phyloP scores from a whole-genome alignment of 371 early-diverging fungal species.

The Syncephalis plumigaleata region DNA sequence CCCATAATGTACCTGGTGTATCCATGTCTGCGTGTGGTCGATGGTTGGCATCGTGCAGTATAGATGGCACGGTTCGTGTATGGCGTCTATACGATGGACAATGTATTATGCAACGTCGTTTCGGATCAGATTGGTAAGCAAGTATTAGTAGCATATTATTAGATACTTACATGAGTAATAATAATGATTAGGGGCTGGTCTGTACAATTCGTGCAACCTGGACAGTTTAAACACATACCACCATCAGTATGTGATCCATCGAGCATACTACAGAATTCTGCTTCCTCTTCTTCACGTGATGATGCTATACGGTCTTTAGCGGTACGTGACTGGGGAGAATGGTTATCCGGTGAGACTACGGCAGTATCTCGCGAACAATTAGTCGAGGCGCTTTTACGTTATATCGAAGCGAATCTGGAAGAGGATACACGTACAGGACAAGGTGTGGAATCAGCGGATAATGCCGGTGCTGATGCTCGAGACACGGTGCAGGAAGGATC shows the following conservation, averaged over 20 bases:
- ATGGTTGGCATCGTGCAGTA: conserved; percentile 33
- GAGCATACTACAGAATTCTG: background rate
- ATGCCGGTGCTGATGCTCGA: no score
- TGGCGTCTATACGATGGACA: conserved; percentile 22
- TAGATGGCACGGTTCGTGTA: conserved; percentile 25
- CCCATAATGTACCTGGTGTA: conserved; percentile 40
- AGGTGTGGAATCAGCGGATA: no score
- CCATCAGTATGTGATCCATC: background rate
- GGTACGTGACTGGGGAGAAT: no score
- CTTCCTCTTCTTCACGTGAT: no score
- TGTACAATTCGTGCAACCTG: conserved; percentile 1
- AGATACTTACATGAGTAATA: no score
- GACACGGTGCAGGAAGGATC: no score
- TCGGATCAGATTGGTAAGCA: conserved; percentile 2
- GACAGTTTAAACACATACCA: background rate
- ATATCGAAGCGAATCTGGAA: no score
- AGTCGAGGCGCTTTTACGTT: no score
- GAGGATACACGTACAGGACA: no score
- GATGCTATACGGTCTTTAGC: no score
- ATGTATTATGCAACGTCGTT: conserved; percentile 3
- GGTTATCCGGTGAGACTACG: no score
- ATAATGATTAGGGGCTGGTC: conserved; percentile 7
- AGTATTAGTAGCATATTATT: background rate
- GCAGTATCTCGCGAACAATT: no score
- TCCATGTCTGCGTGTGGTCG: conserved; percentile 30